Conservation (phyloP, 768 basidiomycete genomes). For the Rhodotorula graminis region DNA sequence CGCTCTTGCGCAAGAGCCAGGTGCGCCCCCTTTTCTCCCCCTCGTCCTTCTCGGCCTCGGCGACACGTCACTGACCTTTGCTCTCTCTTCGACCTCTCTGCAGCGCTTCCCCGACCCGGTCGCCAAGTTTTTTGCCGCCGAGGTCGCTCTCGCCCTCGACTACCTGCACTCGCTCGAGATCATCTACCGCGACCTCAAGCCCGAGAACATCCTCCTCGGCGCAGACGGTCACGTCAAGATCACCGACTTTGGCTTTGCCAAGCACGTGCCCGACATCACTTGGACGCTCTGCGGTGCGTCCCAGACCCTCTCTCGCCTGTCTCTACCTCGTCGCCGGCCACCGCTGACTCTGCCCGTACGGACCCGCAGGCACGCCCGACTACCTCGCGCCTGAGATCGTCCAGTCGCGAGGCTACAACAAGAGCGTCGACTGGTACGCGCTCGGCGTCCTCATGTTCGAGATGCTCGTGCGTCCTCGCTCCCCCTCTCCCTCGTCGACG, state of each 20-base stretch:
- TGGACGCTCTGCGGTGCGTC: slow-evolving; percentile 75
- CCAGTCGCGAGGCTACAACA: slow-evolving; percentile 93
- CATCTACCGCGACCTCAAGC: slow-evolving; percentile 97
- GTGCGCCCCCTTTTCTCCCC: slow-evolving; percentile 8
- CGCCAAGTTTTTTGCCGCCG: slow-evolving; percentile 95
- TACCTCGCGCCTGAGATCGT: slow-evolving; percentile 99
- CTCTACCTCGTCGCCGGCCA: no score
- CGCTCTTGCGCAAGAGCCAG: slow-evolving; percentile 64
- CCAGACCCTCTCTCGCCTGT: background rate
- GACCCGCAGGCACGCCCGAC: slow-evolving; percentile 78
- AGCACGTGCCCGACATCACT: slow-evolving; percentile 94
- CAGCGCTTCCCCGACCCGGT: slow-evolving; percentile 95
- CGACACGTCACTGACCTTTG: background rate
- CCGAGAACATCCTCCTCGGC: slow-evolving; percentile 49
- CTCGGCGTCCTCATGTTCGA: slow-evolving; percentile 95
- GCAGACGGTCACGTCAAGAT: slow-evolving; percentile 77
- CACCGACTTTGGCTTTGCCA: slow-evolving; percentile 92
- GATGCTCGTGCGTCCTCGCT: slow-evolving; percentile 65
- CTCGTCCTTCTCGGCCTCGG: background rate
- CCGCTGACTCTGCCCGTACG: no score
- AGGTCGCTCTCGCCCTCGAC: slow-evolving; percentile 88
- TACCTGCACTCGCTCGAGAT: slow-evolving; percentile 96
- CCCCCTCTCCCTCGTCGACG: background rate
- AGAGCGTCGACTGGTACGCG: slow-evolving; percentile 99
- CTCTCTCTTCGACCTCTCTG: slow-evolving; percentile 32